Conservation (phyloP, 176 grass and related monocot species). For the Zoysia pacifica region DNA sequence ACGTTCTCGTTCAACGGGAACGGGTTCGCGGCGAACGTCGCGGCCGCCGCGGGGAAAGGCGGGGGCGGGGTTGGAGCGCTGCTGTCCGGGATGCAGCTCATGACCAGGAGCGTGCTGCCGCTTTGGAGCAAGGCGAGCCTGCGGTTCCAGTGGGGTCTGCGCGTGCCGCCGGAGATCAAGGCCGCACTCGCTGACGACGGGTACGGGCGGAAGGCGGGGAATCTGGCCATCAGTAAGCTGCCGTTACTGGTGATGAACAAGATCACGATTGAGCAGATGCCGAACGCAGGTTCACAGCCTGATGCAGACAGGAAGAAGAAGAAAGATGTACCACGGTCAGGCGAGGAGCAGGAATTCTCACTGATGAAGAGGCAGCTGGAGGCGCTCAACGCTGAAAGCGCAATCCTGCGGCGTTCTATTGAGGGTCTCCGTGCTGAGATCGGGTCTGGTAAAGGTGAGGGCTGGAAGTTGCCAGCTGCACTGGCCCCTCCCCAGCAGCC, state of each 20-base stretch:
- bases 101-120: slow-evolving; percentile 62
- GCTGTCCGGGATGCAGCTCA: slow-evolving; percentile 65
- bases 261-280: slow-evolving; percentile 77
- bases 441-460: slow-evolving; percentile 21
- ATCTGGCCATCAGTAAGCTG: slow-evolving; percentile 62
- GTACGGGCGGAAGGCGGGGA: slow-evolving; percentile 40
- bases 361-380: slow-evolving; percentile 65
- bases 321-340: not conserved
- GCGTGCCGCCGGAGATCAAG: slow-evolving; percentile 70
- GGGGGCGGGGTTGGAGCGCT: slow-evolving; percentile 42
- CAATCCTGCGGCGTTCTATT: slow-evolving; percentile 45
- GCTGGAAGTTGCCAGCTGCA: not conserved
- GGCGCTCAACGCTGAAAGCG: slow-evolving; percentile 57
- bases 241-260: slow-evolving; percentile 81
- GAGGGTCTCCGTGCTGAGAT: slow-evolving; percentile 64
- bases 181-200: slow-evolving; percentile 41
- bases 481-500: not conserved
- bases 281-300: not conserved
- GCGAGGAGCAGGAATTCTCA: slow-evolving; percentile 15
- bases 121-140: slow-evolving; percentile 65
- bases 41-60: slow-evolving; percentile 36
- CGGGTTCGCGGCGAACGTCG: slow-evolving; percentile 55
- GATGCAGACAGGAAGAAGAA: slow-evolving; percentile 35
- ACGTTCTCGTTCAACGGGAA: slow-evolving; percentile 37
- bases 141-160: slow-evolving; percentile 77